A percentile compares a stretch with the other conserved stretches of the same genome.
phyloP scores from a whole-genome alignment of 2,329 filamentous ascomycete species.

The Talaromyces islandicus region DNA sequence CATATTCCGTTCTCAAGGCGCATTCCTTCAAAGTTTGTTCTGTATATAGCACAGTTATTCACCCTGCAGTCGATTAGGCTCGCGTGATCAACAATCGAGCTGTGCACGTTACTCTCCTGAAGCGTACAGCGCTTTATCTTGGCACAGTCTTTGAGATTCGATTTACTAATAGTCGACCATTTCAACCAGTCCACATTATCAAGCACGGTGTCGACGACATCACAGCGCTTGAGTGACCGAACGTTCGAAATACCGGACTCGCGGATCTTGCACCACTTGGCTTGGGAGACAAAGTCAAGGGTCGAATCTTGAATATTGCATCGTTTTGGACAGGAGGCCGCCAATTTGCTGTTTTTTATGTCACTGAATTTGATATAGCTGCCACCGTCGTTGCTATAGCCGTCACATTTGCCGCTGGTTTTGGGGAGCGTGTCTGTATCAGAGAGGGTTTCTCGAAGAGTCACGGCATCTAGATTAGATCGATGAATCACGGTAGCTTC shows the following conservation, averaged over 20 bases:
- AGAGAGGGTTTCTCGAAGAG: background rate
- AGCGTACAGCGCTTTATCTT: constrained; percentile 4
- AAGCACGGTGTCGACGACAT: constrained; percentile 2
- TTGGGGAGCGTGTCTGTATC: background rate
- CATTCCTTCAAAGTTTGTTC: constrained; percentile 12
- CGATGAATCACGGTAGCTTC: constrained; percentile 8
- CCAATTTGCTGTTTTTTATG: constrained; percentile 3
- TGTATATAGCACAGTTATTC: constrained; percentile 12
- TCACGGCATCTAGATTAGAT: background rate
- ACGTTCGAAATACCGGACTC: constrained; percentile 4
- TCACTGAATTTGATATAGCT: constrained; percentile 2
- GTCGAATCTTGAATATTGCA: background rate
- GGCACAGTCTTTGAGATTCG: constrained; percentile 7
- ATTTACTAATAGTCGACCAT: constrained; percentile 3
- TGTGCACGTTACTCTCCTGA: constrained; percentile 3
- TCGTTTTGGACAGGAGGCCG: background rate
- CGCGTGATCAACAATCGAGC: constrained; percentile 2
- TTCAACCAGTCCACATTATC: background rate
- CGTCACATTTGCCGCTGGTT: background rate
- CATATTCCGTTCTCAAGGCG: constrained; percentile 15
- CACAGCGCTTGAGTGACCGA: constrained; percentile 3
- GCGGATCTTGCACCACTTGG: constrained; percentile 6
- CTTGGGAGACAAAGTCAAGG: background rate
- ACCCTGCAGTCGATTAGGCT: constrained; percentile 11
- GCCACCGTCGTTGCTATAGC: background rate